Evolutionary conservation across 2,329 filamentous ascomycete genomes (phyloP).

Genomic region (Keithomyces neogunnii): DNA sequence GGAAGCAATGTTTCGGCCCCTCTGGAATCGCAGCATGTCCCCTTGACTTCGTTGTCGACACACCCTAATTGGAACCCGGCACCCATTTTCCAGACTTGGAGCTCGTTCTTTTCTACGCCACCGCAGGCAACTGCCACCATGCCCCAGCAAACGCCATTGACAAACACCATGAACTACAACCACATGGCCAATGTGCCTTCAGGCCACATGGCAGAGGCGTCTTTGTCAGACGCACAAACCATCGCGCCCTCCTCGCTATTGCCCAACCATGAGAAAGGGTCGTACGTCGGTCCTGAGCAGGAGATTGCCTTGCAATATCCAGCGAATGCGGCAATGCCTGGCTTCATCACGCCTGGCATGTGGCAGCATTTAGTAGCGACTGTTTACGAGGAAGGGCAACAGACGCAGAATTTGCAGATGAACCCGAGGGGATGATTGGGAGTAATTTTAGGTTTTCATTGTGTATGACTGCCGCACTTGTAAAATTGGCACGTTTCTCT

Average conservation of each 20-base stretch:
- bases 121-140: constrained; percentile 57
- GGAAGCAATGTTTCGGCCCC: constrained; percentile 30
- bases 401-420: not conserved
- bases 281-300: constrained; percentile 22
- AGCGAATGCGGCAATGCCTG: constrained; percentile 37
- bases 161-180: not conserved
- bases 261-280: not conserved
- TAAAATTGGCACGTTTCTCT: no score
- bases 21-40: constrained; percentile 40
- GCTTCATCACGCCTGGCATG: constrained; percentile 62
- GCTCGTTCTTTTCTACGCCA: constrained; percentile 47
- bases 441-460: not conserved
- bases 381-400: constrained; percentile 51
- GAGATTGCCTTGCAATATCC: constrained; percentile 43
- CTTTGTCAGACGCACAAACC: constrained; percentile 40
- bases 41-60: constrained; percentile 28
- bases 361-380: constrained; percentile 65
- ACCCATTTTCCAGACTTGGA: constrained; percentile 72
- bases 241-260: constrained; percentile 33
- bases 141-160: not conserved
- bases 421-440: no score
- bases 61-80: constrained; percentile 71
- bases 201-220: constrained; percentile 32
- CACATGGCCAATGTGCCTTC: not conserved
- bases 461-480: not conserved